Percentiles rank a stretch among this genome's conserved stretches.
These are phyloP conservation scores for Westerdykella ornata DNA, from an alignment of 2,329 filamentous ascomycete species.

Conservation along the genomic window DNA sequence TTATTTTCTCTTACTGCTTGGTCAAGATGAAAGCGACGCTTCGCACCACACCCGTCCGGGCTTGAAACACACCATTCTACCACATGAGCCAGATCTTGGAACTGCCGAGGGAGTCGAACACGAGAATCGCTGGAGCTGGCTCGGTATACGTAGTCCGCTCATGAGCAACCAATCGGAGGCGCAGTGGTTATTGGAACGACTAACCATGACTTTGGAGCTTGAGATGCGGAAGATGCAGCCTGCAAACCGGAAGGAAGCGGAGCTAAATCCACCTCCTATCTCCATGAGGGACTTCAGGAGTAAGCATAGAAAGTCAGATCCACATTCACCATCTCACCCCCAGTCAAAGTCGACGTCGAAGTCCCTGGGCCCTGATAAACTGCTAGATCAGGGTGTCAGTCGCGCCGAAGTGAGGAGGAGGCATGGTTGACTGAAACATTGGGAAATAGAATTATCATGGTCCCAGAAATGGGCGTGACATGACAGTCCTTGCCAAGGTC, in stretches of 20 bases:
- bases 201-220: conserved; percentile 51
- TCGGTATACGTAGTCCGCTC: conserved; percentile 61
- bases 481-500: too few relatives aligned
- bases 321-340: background rate
- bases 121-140: conserved; percentile 59
- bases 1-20: conserved; percentile 34
- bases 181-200: conserved; percentile 64
- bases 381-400: conserved; percentile 4
- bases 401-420: conserved; percentile 7
- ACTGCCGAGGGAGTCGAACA: conserved; percentile 18
- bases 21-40: conserved; percentile 37
- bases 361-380: background rate
- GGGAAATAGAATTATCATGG: too few relatives aligned
- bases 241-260: conserved; percentile 7
- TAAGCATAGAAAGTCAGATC: background rate
- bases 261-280: conserved; percentile 25
- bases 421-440: background rate
- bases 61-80: conserved; percentile 13
- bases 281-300: conserved; percentile 25
- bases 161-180: conserved; percentile 63
- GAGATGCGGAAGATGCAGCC: conserved; percentile 31
- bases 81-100: conserved; percentile 26
- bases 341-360: background rate
- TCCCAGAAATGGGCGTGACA: too few relatives aligned
- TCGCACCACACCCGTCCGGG: conserved; percentile 32